Evolutionary conservation across 441 rosid genomes (phyloP), one percentile per base, ranked within the genome.

Genomic region (Macaranga tanarius): DNA sequence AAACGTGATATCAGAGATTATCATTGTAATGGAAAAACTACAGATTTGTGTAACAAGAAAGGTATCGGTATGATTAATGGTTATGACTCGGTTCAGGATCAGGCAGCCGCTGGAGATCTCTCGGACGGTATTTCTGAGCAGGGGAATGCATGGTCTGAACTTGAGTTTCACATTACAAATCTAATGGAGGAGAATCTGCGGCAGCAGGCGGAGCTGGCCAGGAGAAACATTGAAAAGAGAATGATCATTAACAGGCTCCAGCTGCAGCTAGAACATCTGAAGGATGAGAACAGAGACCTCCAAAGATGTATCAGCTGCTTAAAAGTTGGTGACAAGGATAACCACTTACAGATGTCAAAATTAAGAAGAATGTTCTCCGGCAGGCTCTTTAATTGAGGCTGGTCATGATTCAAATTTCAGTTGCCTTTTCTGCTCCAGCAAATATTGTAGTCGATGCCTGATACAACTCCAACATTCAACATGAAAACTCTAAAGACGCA

Each of bases 171-270:
- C 54, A 76, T 81, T 51, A 64, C 80, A 50, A 71, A 81, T 73
- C 84, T 87, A 31, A 75, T 78, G 80, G 81, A 73, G 72, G 86
- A 86, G 80, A 84, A 73, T 76, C 73, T 82, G 52, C 74, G 38
- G 75, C 79, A 82, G 78, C 87, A 82, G 73, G 81, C 79, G 2
- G 85, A 83, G 73, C 44, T 86, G 80, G 77, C 84, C 17, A 84
- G 76, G 65, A 80, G 90, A 72, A 83, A 86, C 50, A 78, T 79
- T 3, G 85, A 88, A 73, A 88, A 86, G 79, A 79, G 74, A 73
- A 72, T 65, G 71, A 73, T 73, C 64, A 88, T 86, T 31, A 65
- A 63, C 8, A 62, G 50, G 76, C 83, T 86, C 44, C 74, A 38
- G 75, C 63, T 62, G 12, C 77, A 81, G 69, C 56, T 84, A 34